phyloP scores from a whole-genome alignment of 2,329 filamentous ascomycete species.

The Aureobasidium subglaciale region DNA sequence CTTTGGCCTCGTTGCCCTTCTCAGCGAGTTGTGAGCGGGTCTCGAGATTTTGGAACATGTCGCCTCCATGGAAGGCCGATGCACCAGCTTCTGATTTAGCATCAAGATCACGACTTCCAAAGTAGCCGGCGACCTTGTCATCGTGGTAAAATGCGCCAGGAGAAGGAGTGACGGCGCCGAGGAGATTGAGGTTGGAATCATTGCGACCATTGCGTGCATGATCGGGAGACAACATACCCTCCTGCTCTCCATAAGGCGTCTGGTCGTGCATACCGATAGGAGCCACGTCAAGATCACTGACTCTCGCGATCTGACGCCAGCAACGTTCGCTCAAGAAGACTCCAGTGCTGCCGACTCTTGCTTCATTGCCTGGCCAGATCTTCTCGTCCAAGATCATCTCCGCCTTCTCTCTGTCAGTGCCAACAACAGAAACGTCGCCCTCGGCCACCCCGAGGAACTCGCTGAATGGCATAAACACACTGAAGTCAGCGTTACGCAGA shows the following conservation, averaged over 20 bases:
- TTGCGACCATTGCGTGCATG: conserved; percentile 45
- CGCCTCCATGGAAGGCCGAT: conserved; percentile 83
- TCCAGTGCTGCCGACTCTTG: conserved; percentile 81
- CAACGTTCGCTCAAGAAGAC: conserved; percentile 93
- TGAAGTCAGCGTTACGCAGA: conserved; percentile 88
- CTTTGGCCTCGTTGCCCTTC: conserved; percentile 82
- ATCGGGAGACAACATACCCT: conserved; percentile 50
- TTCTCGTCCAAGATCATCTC: conserved; percentile 88
- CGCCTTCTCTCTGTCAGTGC: conserved; percentile 84
- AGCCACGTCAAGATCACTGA: conserved; percentile 55
- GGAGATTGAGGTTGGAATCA: conserved; percentile 51
- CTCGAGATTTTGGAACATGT: conserved; percentile 97
- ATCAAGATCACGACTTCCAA: conserved; percentile 72
- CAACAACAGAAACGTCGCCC: conserved; percentile 75
- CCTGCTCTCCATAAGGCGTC: conserved; percentile 52
- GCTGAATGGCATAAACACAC: conserved; percentile 87
- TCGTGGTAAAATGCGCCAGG: conserved; percentile 56
- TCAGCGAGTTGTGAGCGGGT: conserved; percentile 92
- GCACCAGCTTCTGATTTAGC: conserved; percentile 82
- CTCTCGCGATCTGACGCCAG: conserved; percentile 82
- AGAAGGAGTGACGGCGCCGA: conserved; percentile 42
- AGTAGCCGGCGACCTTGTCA: conserved; percentile 77
- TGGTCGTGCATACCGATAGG: conserved; percentile 50
- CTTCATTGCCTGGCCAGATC: conserved; percentile 87
- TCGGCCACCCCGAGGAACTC: conserved; percentile 90